phyloP scores from a whole-genome alignment of 225 moss, liverwort and hornwort species.

The Marchantia polymorpha region DNA sequence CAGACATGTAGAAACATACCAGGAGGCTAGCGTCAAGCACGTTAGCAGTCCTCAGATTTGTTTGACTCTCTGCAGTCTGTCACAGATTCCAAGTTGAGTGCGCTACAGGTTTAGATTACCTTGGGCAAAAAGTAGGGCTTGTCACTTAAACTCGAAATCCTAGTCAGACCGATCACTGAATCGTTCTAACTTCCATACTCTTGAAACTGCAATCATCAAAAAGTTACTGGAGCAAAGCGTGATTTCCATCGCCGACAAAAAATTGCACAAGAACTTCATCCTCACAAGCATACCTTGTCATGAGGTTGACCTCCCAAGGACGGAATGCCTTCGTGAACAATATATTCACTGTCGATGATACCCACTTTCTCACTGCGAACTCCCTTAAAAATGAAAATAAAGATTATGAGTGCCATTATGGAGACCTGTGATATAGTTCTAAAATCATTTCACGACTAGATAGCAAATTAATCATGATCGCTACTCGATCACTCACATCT shows the following conservation, averaged over 20 bases:
- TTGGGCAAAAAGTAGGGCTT: not conserved
- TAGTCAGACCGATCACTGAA: not conserved
- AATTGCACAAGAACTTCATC: not conserved
- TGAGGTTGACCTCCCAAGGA: conserved; percentile 60
- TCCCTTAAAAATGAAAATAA: conserved; percentile 34
- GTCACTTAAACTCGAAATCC: not conserved
- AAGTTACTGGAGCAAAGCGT: not conserved
- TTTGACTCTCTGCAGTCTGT: not conserved
- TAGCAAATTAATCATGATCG: not conserved
- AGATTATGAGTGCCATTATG: not conserved
- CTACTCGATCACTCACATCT: not conserved
- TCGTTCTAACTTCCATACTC: not conserved
- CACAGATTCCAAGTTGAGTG: not conserved
- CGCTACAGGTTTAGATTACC: not conserved
- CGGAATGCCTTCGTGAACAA: conserved; percentile 80
- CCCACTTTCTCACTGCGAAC: conserved; percentile 77
- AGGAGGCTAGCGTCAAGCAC: not conserved
- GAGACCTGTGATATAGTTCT: not conserved
- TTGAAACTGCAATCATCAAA: not conserved
- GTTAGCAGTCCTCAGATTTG: not conserved
- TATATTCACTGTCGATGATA: conserved; percentile 66
- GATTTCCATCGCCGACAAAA: not conserved
- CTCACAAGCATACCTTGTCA: conserved; percentile 30
- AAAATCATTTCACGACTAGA: not conserved
- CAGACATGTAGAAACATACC: not conserved